Conservation (phyloP, 2,329 filamentous ascomycete species). For the Claviceps capensis region DNA sequence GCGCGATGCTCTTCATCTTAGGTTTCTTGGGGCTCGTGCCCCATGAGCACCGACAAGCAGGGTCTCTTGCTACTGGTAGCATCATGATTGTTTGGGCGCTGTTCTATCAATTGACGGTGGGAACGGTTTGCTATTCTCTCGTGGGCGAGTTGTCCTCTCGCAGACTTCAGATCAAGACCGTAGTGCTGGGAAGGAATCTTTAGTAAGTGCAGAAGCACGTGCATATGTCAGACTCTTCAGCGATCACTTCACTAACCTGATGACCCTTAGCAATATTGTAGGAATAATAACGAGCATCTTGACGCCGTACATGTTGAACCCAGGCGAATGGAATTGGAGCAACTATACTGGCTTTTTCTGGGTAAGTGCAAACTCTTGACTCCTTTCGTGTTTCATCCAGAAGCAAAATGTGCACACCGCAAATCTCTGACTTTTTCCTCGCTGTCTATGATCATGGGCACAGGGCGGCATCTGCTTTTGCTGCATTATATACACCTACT, state of each 20-base stretch:
- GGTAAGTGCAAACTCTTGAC: slow-evolving; percentile 24
- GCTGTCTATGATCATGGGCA: not conserved
- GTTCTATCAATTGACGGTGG: slow-evolving; percentile 75
- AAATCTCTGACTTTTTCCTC: not conserved
- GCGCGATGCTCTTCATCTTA: slow-evolving; percentile 64
- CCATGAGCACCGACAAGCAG: slow-evolving; percentile 39
- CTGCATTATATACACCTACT: slow-evolving; percentile 61
- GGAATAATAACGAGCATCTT: slow-evolving; percentile 70
- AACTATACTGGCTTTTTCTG: slow-evolving; percentile 86
- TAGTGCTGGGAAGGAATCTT: slow-evolving; percentile 69
- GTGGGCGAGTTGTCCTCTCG: slow-evolving; percentile 75
- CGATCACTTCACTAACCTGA: not conserved
- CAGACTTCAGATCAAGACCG: slow-evolving; percentile 79
- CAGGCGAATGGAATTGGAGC: slow-evolving; percentile 72
- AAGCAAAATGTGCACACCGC: not conserved
- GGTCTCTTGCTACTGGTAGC: slow-evolving; percentile 64
- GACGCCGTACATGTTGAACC: slow-evolving; percentile 89
- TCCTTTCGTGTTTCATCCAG: not conserved
- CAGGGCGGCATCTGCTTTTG: slow-evolving; percentile 62
- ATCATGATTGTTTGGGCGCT: slow-evolving; percentile 78
- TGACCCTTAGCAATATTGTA: slow-evolving; percentile 49
- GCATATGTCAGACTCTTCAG: not conserved
- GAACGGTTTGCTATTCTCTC: slow-evolving; percentile 80
- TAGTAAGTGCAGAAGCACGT: slow-evolving; percentile 34
- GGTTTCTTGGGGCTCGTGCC: slow-evolving; percentile 72